phyloP scores from a whole-genome alignment of 1,139 yeast species.

The Blastobotrys ciferrii region DNA sequence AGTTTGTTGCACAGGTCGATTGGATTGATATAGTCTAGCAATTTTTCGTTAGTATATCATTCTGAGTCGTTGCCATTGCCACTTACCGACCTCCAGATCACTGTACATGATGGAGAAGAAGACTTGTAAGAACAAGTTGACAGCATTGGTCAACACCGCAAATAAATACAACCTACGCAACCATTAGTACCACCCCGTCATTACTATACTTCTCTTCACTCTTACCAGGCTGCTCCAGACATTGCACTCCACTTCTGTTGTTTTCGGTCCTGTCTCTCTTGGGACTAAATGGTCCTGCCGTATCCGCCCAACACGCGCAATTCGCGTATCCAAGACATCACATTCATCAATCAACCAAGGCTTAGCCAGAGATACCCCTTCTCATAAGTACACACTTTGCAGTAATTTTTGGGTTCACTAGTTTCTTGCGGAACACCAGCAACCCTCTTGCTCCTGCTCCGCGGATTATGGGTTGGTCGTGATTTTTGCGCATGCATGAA shows the following conservation, averaged over 20 bases:
- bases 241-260: conserved; percentile 21
- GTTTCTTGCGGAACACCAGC: too few species aligned
- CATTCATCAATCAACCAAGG: too few species aligned
- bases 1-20: conserved; percentile 92
- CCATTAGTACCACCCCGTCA: neutral
- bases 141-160: conserved; percentile 83
- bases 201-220: conserved; percentile 3
- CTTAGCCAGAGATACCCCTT: too few species aligned
- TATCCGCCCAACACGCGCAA: too few species aligned
- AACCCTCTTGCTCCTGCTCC: too few species aligned
- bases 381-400: too few species aligned
- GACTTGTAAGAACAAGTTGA: conserved; percentile 85
- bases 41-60: too few species aligned
- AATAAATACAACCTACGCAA: conserved; percentile 37
- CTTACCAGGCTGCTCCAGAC: conserved; percentile 41
- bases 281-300: too few species aligned
- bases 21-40: conserved; percentile 91
- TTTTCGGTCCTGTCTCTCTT: neutral
- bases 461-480: too few species aligned
- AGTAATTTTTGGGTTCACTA: too few species aligned
- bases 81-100: conserved; percentile 57
- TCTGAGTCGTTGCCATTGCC: neutral
- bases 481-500: too few species aligned
- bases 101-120: conserved; percentile 91
- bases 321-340: too few species aligned